Evolutionary conservation across 148 eudicot species (phyloP).

Genomic region (Rhododendron ovatum): DNA sequence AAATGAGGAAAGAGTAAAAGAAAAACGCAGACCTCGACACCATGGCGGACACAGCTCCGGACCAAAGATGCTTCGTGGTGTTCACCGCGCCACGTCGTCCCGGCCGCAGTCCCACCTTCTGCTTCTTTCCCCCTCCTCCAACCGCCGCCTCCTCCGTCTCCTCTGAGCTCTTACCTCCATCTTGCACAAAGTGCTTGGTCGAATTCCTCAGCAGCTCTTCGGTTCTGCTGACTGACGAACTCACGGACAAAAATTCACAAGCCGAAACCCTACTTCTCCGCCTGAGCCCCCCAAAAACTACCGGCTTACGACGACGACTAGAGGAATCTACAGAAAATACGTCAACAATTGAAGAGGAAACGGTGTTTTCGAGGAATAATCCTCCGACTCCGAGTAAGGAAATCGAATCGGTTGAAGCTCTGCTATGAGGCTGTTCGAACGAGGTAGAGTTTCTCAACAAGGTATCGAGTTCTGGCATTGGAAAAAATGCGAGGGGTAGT

Average conservation of each 20-base stretch:
- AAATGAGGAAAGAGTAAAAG: background rate
- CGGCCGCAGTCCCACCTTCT: conserved; percentile 16
- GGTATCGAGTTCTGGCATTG: conserved; percentile 12
- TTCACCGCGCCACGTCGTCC: conserved; percentile 57
- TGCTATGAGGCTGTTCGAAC: background rate
- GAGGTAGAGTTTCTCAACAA: background rate
- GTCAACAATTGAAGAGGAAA: conserved; percentile 44
- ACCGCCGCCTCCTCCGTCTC: background rate
- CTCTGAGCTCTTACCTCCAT: conserved; percentile 12
- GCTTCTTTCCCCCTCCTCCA: conserved; percentile 11
- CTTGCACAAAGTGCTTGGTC: conserved; percentile 5
- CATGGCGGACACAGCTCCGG: conserved; percentile 95
- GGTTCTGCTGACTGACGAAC: conserved; percentile 34
- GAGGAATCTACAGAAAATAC: conserved; percentile 13
- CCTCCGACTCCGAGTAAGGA: conserved; percentile 53
- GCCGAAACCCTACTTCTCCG: conserved; percentile 8
- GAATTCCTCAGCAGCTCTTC: conserved; percentile 21
- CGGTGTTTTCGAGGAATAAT: conserved; percentile 49
- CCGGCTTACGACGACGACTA: background rate
- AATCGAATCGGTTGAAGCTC: background rate
- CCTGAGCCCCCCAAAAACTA: conserved; percentile 3
- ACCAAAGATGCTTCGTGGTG: conserved; percentile 83
- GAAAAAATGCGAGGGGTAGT: background rate
- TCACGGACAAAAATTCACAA: conserved; percentile 48
- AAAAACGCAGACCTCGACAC: conserved; percentile 55